Evolutionary conservation across 306 rosid species (phyloP), one percentile per base, ranked within the genome.

Genomic region (Sindora glabra): DNA sequence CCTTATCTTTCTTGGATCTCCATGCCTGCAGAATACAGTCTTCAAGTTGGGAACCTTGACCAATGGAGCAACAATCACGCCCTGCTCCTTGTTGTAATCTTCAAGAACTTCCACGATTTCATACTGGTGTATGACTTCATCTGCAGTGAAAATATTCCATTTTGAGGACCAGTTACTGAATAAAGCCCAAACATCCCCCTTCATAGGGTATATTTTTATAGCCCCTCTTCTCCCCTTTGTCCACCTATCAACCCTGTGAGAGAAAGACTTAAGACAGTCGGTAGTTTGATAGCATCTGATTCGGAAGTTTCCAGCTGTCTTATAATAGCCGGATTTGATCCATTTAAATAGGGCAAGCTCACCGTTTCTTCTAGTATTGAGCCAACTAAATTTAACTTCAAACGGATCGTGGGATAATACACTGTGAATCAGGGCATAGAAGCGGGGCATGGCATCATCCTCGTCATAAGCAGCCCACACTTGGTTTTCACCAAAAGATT

Each of bases 391-490:
- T 56, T 39, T 70, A 79, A 87, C 64, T 63, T 72, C 70, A 74
- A 91, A 83, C 27, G 96, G 98, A 36, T 70, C 71, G 61, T 61
- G 36, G 2, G 96, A 85, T 57, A 91, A 64, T 16, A 91, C 79
- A n/a, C 53, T 38, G 52, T 88, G 92, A 70, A 91, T 71, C 63
- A 85, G 69, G 30, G 83, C 90, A 74, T 85, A 88, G 64, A 75
- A 83, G 47, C 98, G 95, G 1, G 97, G 97, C 97, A 91, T 91
- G 53, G 89, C 96, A 65, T 91, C 98, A 30, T 91, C 98, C 5
- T 83, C 83, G 45, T 87, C 96, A 65, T 91, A 91, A 25, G 59
- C 86, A 52, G 95, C 96, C 95, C 98, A 91, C 17, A 85, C 86
- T 79, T 91, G 95, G 77, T 83, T 83, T 67, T 49, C 73, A 30